phyloP scores from a whole-genome alignment of 2,329 filamentous ascomycete species.

The Pseudogymnoascus sp. region DNA sequence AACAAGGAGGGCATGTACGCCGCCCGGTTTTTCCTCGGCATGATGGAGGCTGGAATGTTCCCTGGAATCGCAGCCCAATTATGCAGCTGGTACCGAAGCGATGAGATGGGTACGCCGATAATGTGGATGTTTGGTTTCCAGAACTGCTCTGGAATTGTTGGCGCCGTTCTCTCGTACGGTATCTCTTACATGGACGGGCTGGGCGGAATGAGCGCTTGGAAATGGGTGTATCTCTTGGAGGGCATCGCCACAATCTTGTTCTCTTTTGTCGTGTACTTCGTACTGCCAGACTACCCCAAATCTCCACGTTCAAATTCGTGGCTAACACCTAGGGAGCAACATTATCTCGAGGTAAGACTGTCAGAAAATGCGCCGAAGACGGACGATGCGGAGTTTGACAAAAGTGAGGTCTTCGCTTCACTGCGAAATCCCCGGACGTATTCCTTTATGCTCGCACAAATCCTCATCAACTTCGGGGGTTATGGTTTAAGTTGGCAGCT shows the following conservation, averaged over 20 bases:
- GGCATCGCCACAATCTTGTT: conserved; percentile 37
- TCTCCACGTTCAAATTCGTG: conserved; percentile 31
- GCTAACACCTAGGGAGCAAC: conserved; percentile 34
- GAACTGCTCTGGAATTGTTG: conserved; percentile 31
- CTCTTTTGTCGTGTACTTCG: conserved; percentile 31
- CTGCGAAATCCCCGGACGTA: conserved; percentile 32
- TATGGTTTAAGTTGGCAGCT: conserved; percentile 38
- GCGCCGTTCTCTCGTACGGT: conserved; percentile 43
- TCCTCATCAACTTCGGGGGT: conserved; percentile 35
- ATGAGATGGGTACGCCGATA: conserved; percentile 37
- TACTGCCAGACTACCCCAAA: conserved; percentile 40
- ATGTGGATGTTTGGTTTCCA: conserved; percentile 38
- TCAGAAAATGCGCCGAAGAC: conserved; percentile 34
- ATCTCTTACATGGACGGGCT: conserved; percentile 38
- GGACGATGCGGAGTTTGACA: conserved; percentile 31
- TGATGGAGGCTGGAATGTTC: conserved; percentile 38
- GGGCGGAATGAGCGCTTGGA: conserved; percentile 47
- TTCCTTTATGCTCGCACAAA: conserved; percentile 32
- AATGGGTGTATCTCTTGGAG: conserved; percentile 46
- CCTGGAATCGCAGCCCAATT: conserved; percentile 36
- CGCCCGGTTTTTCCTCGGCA: conserved; percentile 35
- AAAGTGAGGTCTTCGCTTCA: conserved; percentile 30
- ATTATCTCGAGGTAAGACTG: conserved; percentile 34
- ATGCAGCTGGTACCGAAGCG: conserved; percentile 40
- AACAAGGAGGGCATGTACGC: conserved; percentile 33